A percentile compares a stretch with the other conserved stretches of the same genome.
Evolutionary conservation across 768 basidiomycete genomes (phyloP).

Genomic region (Pisolithus sp.): DNA sequence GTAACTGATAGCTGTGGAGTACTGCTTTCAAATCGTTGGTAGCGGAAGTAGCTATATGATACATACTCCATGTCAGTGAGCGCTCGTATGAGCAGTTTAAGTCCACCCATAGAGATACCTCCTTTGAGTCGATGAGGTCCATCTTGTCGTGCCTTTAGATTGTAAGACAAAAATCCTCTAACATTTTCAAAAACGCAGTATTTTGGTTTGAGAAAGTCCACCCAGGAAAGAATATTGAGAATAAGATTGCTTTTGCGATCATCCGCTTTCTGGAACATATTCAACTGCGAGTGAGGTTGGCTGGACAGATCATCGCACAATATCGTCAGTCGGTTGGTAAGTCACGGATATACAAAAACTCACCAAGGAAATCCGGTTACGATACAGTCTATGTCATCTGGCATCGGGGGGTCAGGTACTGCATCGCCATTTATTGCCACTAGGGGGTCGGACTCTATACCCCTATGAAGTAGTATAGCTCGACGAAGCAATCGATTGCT

Average conservation of each 20-base stretch:
- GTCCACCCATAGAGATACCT: conserved; percentile 65
- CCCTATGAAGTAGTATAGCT: conserved; percentile 45
- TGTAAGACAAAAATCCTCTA: conserved; percentile 37
- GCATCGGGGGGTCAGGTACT: conserved; percentile 42
- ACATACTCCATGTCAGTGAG: conserved; percentile 61
- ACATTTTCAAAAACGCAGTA: conserved; percentile 47
- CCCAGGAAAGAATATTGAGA: conserved; percentile 45
- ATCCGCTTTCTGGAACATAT: conserved; percentile 62
- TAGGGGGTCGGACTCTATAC: conserved; percentile 35
- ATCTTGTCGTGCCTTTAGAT: conserved; percentile 32
- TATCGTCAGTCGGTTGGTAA: background rate
- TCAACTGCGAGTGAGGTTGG: conserved; percentile 67
- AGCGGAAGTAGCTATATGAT: background rate
- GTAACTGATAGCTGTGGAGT: conserved; percentile 35
- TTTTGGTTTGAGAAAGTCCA: conserved; percentile 36
- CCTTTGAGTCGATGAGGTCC: conserved; percentile 45
- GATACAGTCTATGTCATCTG: conserved; percentile 49
- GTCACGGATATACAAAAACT: background rate
- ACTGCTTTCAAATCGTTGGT: background rate
- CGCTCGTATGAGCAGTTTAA: conserved; percentile 59
- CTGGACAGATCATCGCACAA: conserved; percentile 31
- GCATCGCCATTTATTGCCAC: conserved; percentile 31
- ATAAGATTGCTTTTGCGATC: conserved; percentile 67
- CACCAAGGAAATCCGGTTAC: conserved; percentile 76
- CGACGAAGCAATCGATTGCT: conserved; percentile 57